Evolutionary conservation across 2,329 filamentous ascomycete species (phyloP).

Genomic region (Botrytis fabae): DNA sequence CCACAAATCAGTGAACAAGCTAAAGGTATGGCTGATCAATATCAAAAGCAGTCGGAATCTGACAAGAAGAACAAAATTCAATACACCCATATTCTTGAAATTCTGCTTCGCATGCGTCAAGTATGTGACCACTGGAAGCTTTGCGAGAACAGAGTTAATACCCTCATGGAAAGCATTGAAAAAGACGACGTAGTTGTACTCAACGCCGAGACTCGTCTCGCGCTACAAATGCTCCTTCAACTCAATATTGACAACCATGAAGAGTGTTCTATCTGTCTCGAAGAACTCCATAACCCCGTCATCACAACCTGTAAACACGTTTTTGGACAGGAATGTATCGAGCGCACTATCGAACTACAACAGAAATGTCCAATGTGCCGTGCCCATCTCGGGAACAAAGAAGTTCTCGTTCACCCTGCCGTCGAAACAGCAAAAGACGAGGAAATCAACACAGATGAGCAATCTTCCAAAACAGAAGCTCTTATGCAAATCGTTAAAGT

Average conservation of each 20-base stretch:
- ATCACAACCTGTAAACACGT: slow-evolving; percentile 85
- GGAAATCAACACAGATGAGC: slow-evolving; percentile 61
- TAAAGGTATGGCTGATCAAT: slow-evolving; percentile 66
- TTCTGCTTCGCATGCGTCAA: slow-evolving; percentile 79
- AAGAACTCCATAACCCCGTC: slow-evolving; percentile 68
- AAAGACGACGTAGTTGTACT: slow-evolving; percentile 65
- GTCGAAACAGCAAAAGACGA: slow-evolving; percentile 53
- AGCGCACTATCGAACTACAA: slow-evolving; percentile 70
- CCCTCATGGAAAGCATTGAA: slow-evolving; percentile 70
- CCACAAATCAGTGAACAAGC: slow-evolving; percentile 61
- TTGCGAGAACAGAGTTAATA: slow-evolving; percentile 70
- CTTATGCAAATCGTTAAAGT: slow-evolving; percentile 74
- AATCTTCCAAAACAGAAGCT: slow-evolving; percentile 81
- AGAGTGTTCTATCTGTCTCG: slow-evolving; percentile 80
- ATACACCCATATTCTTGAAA: slow-evolving; percentile 77
- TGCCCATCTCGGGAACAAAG: slow-evolving; percentile 60
- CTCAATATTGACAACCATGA: slow-evolving; percentile 78
- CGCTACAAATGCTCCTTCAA: slow-evolving; percentile 73
- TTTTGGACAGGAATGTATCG: slow-evolving; percentile 75
- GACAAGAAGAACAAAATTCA: slow-evolving; percentile 46
- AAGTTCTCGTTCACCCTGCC: slow-evolving; percentile 66
- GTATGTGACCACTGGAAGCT: slow-evolving; percentile 88
- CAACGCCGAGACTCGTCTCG: slow-evolving; percentile 68
- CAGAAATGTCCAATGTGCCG: slow-evolving; percentile 85
- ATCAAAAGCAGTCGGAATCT: slow-evolving; percentile 44